A percentile compares a stretch with the other conserved stretches of the same genome.
Evolutionary conservation across 768 basidiomycete species (phyloP).

Genomic region (Auricularia heimuer): DNA sequence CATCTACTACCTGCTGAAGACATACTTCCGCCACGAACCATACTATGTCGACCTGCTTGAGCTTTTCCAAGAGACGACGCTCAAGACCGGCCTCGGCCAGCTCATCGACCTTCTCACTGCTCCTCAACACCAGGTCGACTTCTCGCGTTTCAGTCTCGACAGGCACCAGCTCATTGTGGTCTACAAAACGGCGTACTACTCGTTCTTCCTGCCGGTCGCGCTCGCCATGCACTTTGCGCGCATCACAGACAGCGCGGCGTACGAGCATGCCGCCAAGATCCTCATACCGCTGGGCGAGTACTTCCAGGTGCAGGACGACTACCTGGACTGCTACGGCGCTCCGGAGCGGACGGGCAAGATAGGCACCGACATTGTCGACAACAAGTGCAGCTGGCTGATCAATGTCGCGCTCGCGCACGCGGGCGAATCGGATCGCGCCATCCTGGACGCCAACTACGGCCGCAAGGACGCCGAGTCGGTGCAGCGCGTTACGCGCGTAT

Average conservation of each 20-base stretch:
- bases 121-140: slow-evolving; percentile 79
- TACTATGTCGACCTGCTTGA: slow-evolving; percentile 90
- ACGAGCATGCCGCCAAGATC: slow-evolving; percentile 67
- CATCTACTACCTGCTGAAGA: slow-evolving; percentile 85
- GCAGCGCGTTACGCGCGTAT: slow-evolving; percentile 57
- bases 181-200: slow-evolving; percentile 97
- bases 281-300: slow-evolving; percentile 92
- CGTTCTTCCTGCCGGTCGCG: slow-evolving; percentile 97
- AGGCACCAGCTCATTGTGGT: slow-evolving; percentile 90
- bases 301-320: slow-evolving; percentile 98
- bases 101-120: slow-evolving; percentile 94
- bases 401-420: slow-evolving; percentile 67
- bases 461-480: slow-evolving; percentile 40
- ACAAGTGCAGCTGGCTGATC: slow-evolving; percentile 97
- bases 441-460: slow-evolving; percentile 61
- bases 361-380: slow-evolving; percentile 96
- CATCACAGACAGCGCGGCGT: slow-evolving; percentile 49
- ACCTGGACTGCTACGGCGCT: slow-evolving; percentile 82
- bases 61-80: slow-evolving; percentile 72
- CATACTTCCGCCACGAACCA: slow-evolving; percentile 66
- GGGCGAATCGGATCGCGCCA: slow-evolving; percentile 42
- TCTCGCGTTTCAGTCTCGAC: slow-evolving; percentile 80
- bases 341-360: slow-evolving; percentile 93
- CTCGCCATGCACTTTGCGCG: slow-evolving; percentile 75
- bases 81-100: slow-evolving; percentile 94